Evolutionary conservation across 75 land plant genomes (phyloP), one percentile per base, ranked within the genome.

Genomic region (Cunninghamia lanceolata): DNA sequence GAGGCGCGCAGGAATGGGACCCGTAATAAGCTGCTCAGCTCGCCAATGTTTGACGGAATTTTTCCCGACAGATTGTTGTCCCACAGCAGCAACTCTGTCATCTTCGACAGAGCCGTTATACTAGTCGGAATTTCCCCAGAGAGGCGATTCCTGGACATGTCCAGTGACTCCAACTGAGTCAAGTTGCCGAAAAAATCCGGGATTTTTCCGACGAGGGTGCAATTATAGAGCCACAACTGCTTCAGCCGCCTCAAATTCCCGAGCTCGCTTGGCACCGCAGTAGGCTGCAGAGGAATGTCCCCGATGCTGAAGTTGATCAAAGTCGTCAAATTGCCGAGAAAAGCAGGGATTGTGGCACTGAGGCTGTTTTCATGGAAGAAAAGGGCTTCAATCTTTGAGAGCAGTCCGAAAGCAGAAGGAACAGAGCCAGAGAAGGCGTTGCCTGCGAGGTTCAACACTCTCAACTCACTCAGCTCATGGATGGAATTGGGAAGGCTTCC

Each of bases 21-120:
- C 95, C 39, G 43, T 90, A 34, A 78, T 63, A 91, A 88, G 16
- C 70, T 59, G 39, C 75, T 19, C 32, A 93, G 88, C 40, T 81
- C 82, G 53, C 90, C 90, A 84, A 92, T 90, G 47, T 87, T 84
- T 16, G 42, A 15, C 19, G 95, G 95, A 82, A 94, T 88, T 36
- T 50, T 42, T 21, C 95, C 95, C 43, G 90, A 59, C 73, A 94
- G 46, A 30, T 77, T 25, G 88, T 92, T 94, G 14, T 89, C 92
- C 84, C 88, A 74, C 43, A 92, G 88, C 36, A 93, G 87, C 46
- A 43, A 43, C 25, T 90, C 71, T n/a, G 88, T 86, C 35, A 92
- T 45, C 7, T 85, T 85, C 79, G 45, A 40, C 19, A 94, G 86
- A 0, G 3, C 4, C 34, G 86, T 5, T 32, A 94, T 35, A 28